Base-by-base conservation (phyloP, 495 filamentous ascomycete species). In the Penicillium canescens region DNA sequence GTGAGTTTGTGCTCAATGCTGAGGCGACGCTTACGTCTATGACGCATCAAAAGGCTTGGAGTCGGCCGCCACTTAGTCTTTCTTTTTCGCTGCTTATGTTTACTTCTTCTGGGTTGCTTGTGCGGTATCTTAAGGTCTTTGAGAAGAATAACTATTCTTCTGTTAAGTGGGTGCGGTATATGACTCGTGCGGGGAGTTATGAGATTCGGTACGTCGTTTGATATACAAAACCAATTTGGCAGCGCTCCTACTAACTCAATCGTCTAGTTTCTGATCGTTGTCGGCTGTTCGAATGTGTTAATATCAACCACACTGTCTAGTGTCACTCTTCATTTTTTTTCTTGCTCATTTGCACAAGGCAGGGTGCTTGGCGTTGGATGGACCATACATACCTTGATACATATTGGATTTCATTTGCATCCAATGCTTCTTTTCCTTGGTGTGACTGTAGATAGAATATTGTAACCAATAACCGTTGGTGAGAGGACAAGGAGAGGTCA, bases 91-190 rank as follows among this genome's bases (percentile, higher is more conserved):
- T 99, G 60, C 76, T 99, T 60, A 99, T 99, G 95, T 99, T 99
- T 71, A 99, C 95, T 34, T 92, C 88, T 63, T 90, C 86, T 1
- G 95, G 94, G 13, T 69, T 99, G 61, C 66, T 99, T 57, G 95
- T 99, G 44, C 75, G 95, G 38, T 99, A 99, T 72, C 74, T 99
- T 53, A 99, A 99, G 77, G 95, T 99, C 23, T 99, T 99, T 76
- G 95, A 99, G 80, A 99, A 99, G 85, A 91, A 81, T 67, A 97
- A 98, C 73, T 99, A 99, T 67, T 92, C 88, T 51, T 95, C 89
- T 60, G 95, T 99, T 9, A 99, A 99, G 67, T 99, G 95, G 95
- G 95, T 99, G 59, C 77, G 95, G 62, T 99, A 99, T 73, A 99
- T 99, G 95, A 99, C 95, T 26, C 81, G 95, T 42, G 95, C 93